These are phyloP conservation scores for Camelina laxa DNA, from an alignment of 345 rosid species.

Conservation along the genomic window DNA sequence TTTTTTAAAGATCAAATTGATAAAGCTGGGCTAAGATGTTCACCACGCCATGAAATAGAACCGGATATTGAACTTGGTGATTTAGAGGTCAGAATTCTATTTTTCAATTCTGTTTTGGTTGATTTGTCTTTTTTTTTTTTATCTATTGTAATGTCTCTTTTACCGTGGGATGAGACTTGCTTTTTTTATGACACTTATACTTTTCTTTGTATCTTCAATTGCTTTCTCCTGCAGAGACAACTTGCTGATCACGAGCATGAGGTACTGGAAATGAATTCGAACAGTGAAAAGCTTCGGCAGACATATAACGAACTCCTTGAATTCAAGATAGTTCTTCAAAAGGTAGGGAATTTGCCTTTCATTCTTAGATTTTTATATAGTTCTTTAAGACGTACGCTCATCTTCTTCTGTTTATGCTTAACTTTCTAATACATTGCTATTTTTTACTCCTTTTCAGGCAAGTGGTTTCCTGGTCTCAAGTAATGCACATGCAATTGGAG, in stretches of 20 bases:
- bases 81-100: conserved; percentile 66
- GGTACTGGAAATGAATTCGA: conserved; percentile 90
- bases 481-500: conserved; percentile 63
- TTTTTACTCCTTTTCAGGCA: conserved; percentile 58
- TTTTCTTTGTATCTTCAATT: conserved; percentile 35
- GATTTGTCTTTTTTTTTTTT: conserved; percentile 23
- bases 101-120: conserved; percentile 14
- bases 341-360: conserved; percentile 55
- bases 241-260: conserved; percentile 92
- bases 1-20: conserved; percentile 88
- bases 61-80: conserved; percentile 86
- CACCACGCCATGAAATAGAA: conserved; percentile 62
- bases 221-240: conserved; percentile 60
- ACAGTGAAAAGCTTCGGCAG: conserved; percentile 87
- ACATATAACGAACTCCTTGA: conserved; percentile 90
- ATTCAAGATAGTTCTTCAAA: conserved; percentile 88
- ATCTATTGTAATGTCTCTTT: conserved; percentile 1
- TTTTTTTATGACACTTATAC: conserved; percentile 2
- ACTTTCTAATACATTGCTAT: background rate
- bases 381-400: conserved; percentile 18
- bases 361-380: conserved; percentile 15
- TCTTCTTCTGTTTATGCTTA: conserved; percentile 24
- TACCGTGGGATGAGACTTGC: background rate
- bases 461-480: conserved; percentile 80
- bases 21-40: conserved; percentile 82